Base-by-base conservation (phyloP, 2,329 filamentous ascomycete genomes). In the Sporothrix variecibatus region DNA sequence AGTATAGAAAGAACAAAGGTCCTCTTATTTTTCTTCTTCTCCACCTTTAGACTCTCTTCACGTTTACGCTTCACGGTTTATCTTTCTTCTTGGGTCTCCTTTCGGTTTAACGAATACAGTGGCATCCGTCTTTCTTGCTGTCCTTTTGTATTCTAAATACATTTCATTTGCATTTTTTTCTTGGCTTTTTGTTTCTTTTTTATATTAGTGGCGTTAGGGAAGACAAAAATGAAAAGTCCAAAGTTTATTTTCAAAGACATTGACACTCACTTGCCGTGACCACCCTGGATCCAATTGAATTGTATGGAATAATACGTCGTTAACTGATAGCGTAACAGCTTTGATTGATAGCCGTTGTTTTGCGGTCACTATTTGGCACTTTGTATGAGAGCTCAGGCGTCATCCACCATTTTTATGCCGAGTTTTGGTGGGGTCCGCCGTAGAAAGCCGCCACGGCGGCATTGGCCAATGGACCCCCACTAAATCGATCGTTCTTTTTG, bases 1-100 rank as follows among this genome's bases (percentile, higher is more conserved):
- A 81, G 85, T 87, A 79, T 87, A 83, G 60, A 6, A 38, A 23
- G 15, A 49, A 20, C 20, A 12, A 1, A 51, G 17, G 31, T 11
- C 4, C 31, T 31, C 26, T 23, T 3, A 17, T 26, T 56, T 51
- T 49, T 68, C 49, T 43, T 28, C 26, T 49, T 68, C 49, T 68
- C 51, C 53, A 23, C 40, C 38, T 73, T 62, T 62, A 40, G 49
- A 46, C 49, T 73, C 51, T 51, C 62, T 51, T 56, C 40, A 69
- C 38, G 40, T 34, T 73, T 70, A 62, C 28, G 60, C 46, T 72
- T 68, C 58, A 31, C 23, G 28, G 56, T 28, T 60, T 60, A 51
- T 58, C 28, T 75, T 60, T 60, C 56, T 68, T 71, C 53, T 46
- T 70, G 53, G 51, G 62, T 38, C 28, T 20, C 49, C 49, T 58